Base-by-base conservation (phyloP, 2,329 filamentous ascomycete genomes). In the Xylaria polymorpha region DNA sequence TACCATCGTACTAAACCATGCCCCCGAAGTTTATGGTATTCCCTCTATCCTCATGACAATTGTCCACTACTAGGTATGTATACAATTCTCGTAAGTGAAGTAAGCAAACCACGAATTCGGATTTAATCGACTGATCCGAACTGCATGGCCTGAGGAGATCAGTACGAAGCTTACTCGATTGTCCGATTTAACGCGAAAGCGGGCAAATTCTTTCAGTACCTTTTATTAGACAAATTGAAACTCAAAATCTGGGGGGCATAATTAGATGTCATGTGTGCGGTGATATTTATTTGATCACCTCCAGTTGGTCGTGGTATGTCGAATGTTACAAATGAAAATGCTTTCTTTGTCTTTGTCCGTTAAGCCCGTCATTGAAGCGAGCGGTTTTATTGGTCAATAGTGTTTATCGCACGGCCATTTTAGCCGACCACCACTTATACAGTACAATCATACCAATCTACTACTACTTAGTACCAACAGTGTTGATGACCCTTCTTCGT, bases 341-440 rank as follows among this genome's bases (percentile, higher is more conserved):
- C 25, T 29, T 14, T 20, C 50, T 53, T 14, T 20, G 18, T 20
- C 29, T 37, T 37, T 1, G 1, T 14, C 18, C 3, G 18, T 20
- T 20, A 18, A 7, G n/a, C n/a, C n/a, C n/a, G n/a, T n/a, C 48
- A 51, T 51, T 18, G 18, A 56, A 56, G 53, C 35, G 35, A 29
- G 14, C n/a, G 32, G 51, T 4, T 22, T 37, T 22, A 37, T 35
- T 22, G 14, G 53, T 39, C 53, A 5, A 20, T 37, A 50, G 4
- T 41, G 5, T 29, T n/a, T 41, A 14, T 25, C 10, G 12, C 22
- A 29, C 55, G 55, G 55, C 55, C 55, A 58, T 12, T 58, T 58
- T 58, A 12, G 55, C 55, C 55, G 55, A 25, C 22, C 14, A 32
- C 22, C 55, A 58, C 20, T n/a, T 4, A 29, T 57, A 55, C n/a